Percentiles rank a stretch among this genome's conserved stretches.
Evolutionary conservation across 176 grass and related monocot genomes (phyloP).

Genomic region (Pharus latifolius): DNA sequence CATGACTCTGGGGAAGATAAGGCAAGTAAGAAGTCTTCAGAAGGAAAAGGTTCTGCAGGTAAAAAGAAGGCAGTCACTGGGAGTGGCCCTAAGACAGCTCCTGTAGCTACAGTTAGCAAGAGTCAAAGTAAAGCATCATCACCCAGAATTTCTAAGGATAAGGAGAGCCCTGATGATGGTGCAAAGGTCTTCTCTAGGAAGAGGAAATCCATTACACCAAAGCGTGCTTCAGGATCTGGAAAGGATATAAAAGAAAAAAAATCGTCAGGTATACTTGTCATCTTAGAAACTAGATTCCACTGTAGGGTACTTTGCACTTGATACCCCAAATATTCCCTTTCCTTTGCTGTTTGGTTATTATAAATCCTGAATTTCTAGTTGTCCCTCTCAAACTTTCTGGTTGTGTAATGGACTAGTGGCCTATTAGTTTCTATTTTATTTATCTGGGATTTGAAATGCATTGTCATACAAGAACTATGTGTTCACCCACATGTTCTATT

Average conservation of each 20-base stretch:
- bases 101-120: constrained; percentile 31
- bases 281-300: background rate
- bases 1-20: constrained; percentile 39
- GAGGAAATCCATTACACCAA: constrained; percentile 36
- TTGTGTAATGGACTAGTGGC: background rate
- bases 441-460: background rate
- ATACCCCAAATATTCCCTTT: background rate
- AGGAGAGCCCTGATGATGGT: constrained; percentile 31
- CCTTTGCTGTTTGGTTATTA: background rate
- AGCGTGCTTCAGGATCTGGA: constrained; percentile 23
- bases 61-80: constrained; percentile 30
- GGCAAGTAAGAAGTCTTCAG: constrained; percentile 33
- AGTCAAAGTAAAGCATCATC: constrained; percentile 30
- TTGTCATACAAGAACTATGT: too few species aligned
- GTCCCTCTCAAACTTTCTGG: too few species aligned
- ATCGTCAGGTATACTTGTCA: constrained; percentile 46
- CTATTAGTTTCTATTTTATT: background rate
- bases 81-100: constrained; percentile 22
- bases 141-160: constrained; percentile 36
- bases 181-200: constrained; percentile 94
- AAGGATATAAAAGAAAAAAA: constrained; percentile 55
- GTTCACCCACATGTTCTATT: too few species aligned
- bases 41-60: constrained; percentile 37
- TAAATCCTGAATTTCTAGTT: too few species aligned
- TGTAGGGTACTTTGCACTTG: background rate